Base-by-base conservation (phyloP, 306 rosid genomes). In the Elaeagnus macrophylla region DNA sequence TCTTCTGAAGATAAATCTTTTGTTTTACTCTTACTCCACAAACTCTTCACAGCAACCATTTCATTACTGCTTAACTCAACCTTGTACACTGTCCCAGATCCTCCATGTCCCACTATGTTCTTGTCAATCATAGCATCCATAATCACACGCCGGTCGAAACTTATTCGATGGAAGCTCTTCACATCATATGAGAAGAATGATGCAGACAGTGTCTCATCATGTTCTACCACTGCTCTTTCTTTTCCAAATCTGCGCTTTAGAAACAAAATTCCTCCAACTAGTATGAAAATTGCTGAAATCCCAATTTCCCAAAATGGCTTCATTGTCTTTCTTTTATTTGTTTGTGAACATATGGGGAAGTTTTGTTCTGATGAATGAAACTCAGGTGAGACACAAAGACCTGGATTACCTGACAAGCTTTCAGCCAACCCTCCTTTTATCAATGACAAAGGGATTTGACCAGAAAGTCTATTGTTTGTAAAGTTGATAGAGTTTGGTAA, bases 41-140 rank as follows among this genome's bases (percentile, higher is more conserved):
- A 75, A 14, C 75, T 68, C 73, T 93, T 93, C 39, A 87, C 96
- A 0, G 99, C 99, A 10, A 93, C 81, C 20, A 77, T 62, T 16
- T 87, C 95, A 0, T 88, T 88, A 12, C 73, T 82, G 4, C 32
- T 25, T 41, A 93, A 6, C 57, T 79, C 88, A 6, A 93, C 82
- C 72, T 68, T 88, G 80, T 82, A 84, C 17, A 93, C 99, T 19
- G 90, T 79, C 52, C 99, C 99, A 0, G 96, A 87, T n/a, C 95
- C 96, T 48, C 99, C 99, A 6, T 68, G 81, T 15, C 96, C 99
- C 64, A 93, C 84, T 42, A 82, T 81, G 75, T 93, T 93, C 81
- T 87, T 87, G 5, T 87, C 96, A 7, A 75, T 88, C 88, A 87
- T 78, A 12, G 89, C 78, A 18, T 82, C 85, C 11, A 65, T 9